Base-by-base conservation (phyloP, 2,329 filamentous ascomycete genomes). In the Lecanoromycetidae sp. region DNA sequence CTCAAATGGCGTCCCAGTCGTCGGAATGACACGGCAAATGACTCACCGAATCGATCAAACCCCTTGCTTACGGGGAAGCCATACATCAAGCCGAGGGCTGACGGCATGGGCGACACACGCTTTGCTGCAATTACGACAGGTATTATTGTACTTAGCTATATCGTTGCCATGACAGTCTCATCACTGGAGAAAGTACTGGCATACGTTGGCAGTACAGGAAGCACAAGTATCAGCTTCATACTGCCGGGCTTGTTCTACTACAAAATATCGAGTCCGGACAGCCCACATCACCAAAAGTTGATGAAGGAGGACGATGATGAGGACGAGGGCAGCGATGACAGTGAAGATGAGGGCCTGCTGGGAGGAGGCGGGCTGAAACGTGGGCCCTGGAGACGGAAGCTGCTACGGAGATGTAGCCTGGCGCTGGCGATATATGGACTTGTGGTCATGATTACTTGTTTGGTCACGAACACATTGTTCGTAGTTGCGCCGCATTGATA, bases 201-300 rank as follows among this genome's bases (percentile, higher is more conserved):
- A 0, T 98, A 95, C 57, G 91, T 98, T 9, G 91, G 91, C 30
- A 87, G 83, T 57, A 98, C 91, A 0, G 91, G 91, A 44, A 90
- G 83, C 43, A 98, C 91, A 0, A 87, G 86, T 52, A 98, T 98
- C 58, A 94, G 86, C 52, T 98, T 98, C 62, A 96, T 98, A 55
- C 74, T 98, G 0, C 91, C 91, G 0, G 91, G 91, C 0, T 67
- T 98, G 3, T 98, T 98, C 64, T 98, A 96, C 66, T 98, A 96
- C 69, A 96, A 96, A 66, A 96, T 98, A 51, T 93, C 87, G 10
- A 80, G 86, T 20, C 91, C 91, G 0, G 83, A 94, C 46, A 90
- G 85, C 36, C 75, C 81, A 23, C 79, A 90, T 53, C 87, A 95
- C 57, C 90, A 94, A 61, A 78, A 83, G 12, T 70, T 96, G 8